Evolutionary conservation across 495 filamentous ascomycete genomes (phyloP).

Genomic region (Hypoxylon perforatum): DNA sequence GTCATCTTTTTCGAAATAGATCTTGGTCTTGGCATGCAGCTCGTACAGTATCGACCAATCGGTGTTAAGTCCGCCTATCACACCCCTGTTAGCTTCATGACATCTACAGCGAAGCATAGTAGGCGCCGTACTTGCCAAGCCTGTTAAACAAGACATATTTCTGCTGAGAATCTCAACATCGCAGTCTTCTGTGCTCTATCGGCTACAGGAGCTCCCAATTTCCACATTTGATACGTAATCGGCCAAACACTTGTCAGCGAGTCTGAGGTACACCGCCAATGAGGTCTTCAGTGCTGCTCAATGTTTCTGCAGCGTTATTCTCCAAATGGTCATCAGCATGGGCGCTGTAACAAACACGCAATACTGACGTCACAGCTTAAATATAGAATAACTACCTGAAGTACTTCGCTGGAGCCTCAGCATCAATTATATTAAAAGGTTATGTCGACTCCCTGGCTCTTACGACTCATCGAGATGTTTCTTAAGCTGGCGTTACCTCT

Average conservation of each 20-base stretch:
- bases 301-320: not conserved
- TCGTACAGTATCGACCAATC: conserved; percentile 15
- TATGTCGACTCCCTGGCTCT: not conserved
- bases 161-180: too few relatives aligned
- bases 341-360: not conserved
- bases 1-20: conserved; percentile 10
- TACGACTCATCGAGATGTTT: not conserved
- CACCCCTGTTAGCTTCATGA: not conserved
- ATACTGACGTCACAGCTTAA: not conserved
- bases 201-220: too few relatives aligned
- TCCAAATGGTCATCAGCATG: not conserved
- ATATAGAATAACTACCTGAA: not conserved
- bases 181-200: too few relatives aligned
- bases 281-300: too few relatives aligned
- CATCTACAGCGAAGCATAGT: too few relatives aligned
- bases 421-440: too few relatives aligned
- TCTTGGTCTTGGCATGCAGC: conserved; percentile 15
- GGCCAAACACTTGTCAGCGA: too few relatives aligned
- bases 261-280: too few relatives aligned
- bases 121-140: too few relatives aligned
- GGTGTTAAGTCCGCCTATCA: not conserved
- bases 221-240: too few relatives aligned
- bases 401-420: not conserved
- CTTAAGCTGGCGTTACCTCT: too few relatives aligned
- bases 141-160: too few relatives aligned